Base-by-base conservation (phyloP, 352 stramenopile genomes). In the Pythium volutum region DNA sequence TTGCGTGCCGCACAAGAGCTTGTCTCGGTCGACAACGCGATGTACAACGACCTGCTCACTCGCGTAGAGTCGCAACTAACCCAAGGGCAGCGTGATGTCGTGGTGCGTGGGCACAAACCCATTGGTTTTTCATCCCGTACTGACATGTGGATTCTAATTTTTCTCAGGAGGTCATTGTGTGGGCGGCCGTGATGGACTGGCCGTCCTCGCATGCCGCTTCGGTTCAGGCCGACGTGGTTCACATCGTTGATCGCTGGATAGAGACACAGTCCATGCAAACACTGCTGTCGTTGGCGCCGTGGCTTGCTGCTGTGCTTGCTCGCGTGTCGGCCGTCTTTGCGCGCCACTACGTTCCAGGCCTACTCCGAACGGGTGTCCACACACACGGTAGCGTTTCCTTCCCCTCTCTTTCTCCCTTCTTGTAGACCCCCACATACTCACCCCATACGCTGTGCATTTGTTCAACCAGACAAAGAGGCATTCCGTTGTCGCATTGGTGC, bases 81-180 rank as follows among this genome's bases (percentile, higher is more conserved):
- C 3, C 38, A 33, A n/a, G 20, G 36, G 0, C 31, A 45, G 22
- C 12, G 16, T 4, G 61, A 67, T n/a, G 53, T 67, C 15, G 29
- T 62, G 42, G 53, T 67, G 34, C 47, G 61, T 60, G 22, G n/a
- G n/a, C n/a, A n/a, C n/a, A n/a, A n/a, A n/a, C 12, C 22, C 10
- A 27, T 39, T 41, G 47, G 10, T 16, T 29, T 29, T n/a, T 51
- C 23, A 51, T 26, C 12, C 8, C 25, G 3, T 22, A 18, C 22
- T 31, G 10, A 15, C 14, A 15, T 31, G 14, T 34, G 22, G 23
- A 36, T 15, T 34, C 7, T 20, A n/a, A n/a, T 49, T 20, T 26
- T 10, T 49, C 23, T 3, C 36, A 69, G 62, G 62, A 69, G 26
- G 45, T 55, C 1, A 49, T 69, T 25, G 54, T 69, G 7, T 69